Evolutionary conservation across 1,139 yeast species (phyloP), one percentile per base, ranked within the genome.

Genomic region (Hemisphaericaspora xylanilytica): DNA sequence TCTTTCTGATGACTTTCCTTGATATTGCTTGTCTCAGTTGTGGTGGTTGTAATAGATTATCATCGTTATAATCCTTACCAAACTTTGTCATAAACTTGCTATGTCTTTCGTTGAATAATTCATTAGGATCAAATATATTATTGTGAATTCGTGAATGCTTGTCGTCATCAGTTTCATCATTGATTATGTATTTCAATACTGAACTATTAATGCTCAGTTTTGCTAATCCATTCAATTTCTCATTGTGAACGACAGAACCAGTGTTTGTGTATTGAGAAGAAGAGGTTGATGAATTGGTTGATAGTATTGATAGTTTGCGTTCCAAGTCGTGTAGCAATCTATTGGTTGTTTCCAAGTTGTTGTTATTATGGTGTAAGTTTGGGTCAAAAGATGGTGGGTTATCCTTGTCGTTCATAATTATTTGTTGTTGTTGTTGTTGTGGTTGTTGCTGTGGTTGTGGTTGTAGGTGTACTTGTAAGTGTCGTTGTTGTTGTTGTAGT

Each of bases 21-120:
- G 26, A 22, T n/a, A n/a, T n/a, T n/a, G n/a, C n/a, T 16, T 36
- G 37, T 13, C 24, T 32, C 33, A 13, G 37, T 25, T 30, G 28
- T 5, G 14, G 28, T n/a, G 28, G 36, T 31, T 33, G 46, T 16
- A 18, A 15, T 11, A 36, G 16, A 27, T 40, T 45, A 35, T 54
- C 60, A 34, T 54, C 58, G 39, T 55, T 53, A 41, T 61, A 58
- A 36, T 48, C 47, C 21, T 55, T 56, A 28, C 56, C 62, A 34
- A 64, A 64, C 14, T 55, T 59, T 17, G 72, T 63, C 44, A 63
- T 52, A 39, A 63, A 61, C 44, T 53, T 55, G 32, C 51, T 48
- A 46, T 65, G 68, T 36, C 74, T 56, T 37, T 69, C 70, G 11
- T 62, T 56, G 43, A 54, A 70, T 35, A 70, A 51, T 28, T 61